These are phyloP conservation scores for Halophytophthora polymorphica DNA, from an alignment of 352 stramenopile species.

Conservation along the genomic window DNA sequence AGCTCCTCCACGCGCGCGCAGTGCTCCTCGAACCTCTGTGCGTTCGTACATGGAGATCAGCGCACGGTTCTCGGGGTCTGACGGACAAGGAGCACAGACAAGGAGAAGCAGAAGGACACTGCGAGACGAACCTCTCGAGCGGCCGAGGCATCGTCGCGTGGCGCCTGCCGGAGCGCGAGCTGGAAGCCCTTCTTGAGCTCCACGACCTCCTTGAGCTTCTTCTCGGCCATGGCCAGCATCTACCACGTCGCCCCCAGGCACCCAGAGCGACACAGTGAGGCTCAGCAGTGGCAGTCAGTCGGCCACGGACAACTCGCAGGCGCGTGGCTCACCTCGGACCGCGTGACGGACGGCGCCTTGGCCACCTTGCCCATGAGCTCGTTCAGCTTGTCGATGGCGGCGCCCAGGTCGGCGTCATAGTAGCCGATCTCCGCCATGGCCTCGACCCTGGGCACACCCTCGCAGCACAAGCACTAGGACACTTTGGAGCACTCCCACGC, in stretches of 20 bases:
- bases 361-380: slow-evolving; percentile 82
- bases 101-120: not conserved
- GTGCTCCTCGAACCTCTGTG: slow-evolving; percentile 84
- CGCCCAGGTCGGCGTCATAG: slow-evolving; percentile 82
- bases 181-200: slow-evolving; percentile 87
- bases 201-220: slow-evolving; percentile 81
- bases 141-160: slow-evolving; percentile 56
- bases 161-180: slow-evolving; percentile 71
- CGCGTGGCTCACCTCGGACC: slow-evolving; percentile 50
- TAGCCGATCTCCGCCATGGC: slow-evolving; percentile 86
- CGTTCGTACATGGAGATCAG: not conserved
- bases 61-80: not conserved
- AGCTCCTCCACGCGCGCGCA: slow-evolving; percentile 78
- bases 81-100: not conserved
- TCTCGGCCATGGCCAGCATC: slow-evolving; percentile 73
- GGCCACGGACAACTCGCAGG: too few relatives aligned
- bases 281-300: too few relatives aligned
- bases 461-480: not conserved
- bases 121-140: slow-evolving; percentile 58
- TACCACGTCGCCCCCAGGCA: slow-evolving; percentile 10
- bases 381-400: slow-evolving; percentile 82
- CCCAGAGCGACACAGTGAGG: not conserved
- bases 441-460: not conserved
- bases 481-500: too few relatives aligned
- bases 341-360: slow-evolving; percentile 69